Percentiles rank a stretch among this genome's conserved stretches.
These are phyloP conservation scores for Hibiscus tridactylites DNA, from an alignment of 345 rosid species.

Conservation along the genomic window DNA sequence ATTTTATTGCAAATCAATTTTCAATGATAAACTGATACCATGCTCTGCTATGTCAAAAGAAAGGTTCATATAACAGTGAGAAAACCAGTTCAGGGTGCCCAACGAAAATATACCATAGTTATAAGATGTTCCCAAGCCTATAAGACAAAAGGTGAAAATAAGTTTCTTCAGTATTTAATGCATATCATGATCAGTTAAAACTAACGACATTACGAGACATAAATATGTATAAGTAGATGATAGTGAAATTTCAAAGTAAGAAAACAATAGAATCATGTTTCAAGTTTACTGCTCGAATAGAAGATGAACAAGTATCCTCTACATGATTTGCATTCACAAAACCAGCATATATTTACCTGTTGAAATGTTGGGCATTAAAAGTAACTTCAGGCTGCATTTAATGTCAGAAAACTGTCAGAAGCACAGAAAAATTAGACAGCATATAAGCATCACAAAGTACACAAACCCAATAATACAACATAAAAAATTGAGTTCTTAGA, in stretches of 20 bases:
- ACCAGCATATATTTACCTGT: neutral
- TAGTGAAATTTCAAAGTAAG: neutral
- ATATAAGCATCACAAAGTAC: conserved; percentile 3
- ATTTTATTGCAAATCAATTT: neutral
- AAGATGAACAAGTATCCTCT: neutral
- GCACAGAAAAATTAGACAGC: neutral
- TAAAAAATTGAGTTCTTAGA: neutral
- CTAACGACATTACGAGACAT: neutral
- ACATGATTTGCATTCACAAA: neutral
- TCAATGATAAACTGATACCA: neutral
- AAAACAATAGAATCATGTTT: neutral
- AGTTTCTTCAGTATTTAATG: neutral
- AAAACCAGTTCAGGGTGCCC: neutral
- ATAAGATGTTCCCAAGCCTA: neutral
- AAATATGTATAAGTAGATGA: neutral
- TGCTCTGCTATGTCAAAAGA: neutral
- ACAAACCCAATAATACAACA: neutral
- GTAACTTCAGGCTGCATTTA: conserved; percentile 4
- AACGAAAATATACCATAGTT: neutral
- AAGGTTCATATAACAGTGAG: conserved; percentile 1
- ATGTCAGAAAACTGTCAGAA: neutral
- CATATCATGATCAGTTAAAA: neutral
- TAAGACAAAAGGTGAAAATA: neutral
- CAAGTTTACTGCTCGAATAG: neutral
- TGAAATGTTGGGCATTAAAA: neutral